Base-by-base conservation (phyloP, 129 eudicot species). In the Gnaphalium uliginosum region DNA sequence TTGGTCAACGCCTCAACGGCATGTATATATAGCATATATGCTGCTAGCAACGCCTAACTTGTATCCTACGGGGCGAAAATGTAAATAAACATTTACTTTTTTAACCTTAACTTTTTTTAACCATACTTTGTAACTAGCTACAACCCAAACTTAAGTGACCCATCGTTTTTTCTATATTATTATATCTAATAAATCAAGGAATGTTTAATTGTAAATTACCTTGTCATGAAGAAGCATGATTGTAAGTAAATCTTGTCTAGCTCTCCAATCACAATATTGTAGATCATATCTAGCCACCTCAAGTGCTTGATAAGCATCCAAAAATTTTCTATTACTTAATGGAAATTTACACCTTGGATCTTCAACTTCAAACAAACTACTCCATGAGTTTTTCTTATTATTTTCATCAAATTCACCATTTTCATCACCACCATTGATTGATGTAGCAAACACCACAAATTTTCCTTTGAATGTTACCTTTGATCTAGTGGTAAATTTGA, bases 231-330 rank as follows among this genome's bases (percentile, higher is more conserved):
- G 88, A 65, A 83, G 88, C 93, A 92, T 87, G 39, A 92, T 92
- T 2, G 91, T 78, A 51, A 89, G 91, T 64, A 92, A 85, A 69
- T 92, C 97, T 80, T 92, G 96, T 23, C 97, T 84, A 43, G 97
- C 97, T 51, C 90, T 85, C 97, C 96, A 92, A 84, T 92, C 97
- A 53, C 88, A 92, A 72, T 92, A 92, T 29, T 92, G 97, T 66
- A 92, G 76, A 76, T 87, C 96, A 48, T 77, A 89, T 85, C 97
- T 85, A 67, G 93, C 97, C 46, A 92, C 96, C 80, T 92, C 96
- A 69, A 92, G 68, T 50, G 96, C 93, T 78, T 89, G 91, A 86
- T 92, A 71, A 35, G 77, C 96, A 76, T 92, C 96, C 70, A 92
- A 71, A 81, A 92, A 83, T 80, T 92, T 92, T 66, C 91, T 92